Conservation (phyloP, 192 early-diverging fungal genomes). For the Backusella sp. region DNA sequence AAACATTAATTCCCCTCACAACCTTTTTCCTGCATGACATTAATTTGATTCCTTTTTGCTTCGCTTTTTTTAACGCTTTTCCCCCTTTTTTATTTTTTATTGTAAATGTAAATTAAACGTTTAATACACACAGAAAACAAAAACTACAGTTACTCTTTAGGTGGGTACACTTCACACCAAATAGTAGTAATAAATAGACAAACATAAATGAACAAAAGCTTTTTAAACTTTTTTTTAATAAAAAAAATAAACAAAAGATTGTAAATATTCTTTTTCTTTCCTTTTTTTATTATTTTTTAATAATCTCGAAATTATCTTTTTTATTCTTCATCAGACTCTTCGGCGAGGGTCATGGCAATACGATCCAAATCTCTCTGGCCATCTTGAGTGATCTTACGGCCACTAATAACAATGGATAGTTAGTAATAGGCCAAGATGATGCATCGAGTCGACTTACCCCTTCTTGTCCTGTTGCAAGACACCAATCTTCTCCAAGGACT, state of each 20-base stretch:
- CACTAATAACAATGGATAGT: conserved; percentile 48
- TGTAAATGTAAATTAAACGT: conserved; percentile 14
- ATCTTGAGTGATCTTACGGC: conserved; percentile 92
- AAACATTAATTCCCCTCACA: not conserved
- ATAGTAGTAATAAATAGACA: not conserved
- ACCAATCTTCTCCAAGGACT: conserved; percentile 98
- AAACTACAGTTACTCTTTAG: conserved; percentile 83
- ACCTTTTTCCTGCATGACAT: not conserved
- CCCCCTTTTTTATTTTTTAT: conserved; percentile 1
- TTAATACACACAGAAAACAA: conserved; percentile 6
- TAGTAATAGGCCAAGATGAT: conserved; percentile 14
- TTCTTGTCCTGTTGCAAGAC: conserved; percentile 90
- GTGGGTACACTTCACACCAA: conserved; percentile 54
- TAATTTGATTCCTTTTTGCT: not conserved
- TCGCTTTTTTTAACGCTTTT: not conserved
- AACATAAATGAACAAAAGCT: not conserved
- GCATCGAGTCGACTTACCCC: conserved; percentile 47
- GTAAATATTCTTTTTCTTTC: not conserved
- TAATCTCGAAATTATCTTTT: not conserved
- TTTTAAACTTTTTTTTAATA: conserved; percentile 19
- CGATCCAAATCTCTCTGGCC: conserved; percentile 99
- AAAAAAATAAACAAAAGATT: not conserved
- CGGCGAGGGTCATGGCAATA: conserved; percentile 66
- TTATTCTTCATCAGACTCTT: conserved; percentile 24
- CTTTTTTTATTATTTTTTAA: not conserved